Base-by-base conservation (phyloP, 108 stramenopile species). In the Fistulifera solaris region DNA sequence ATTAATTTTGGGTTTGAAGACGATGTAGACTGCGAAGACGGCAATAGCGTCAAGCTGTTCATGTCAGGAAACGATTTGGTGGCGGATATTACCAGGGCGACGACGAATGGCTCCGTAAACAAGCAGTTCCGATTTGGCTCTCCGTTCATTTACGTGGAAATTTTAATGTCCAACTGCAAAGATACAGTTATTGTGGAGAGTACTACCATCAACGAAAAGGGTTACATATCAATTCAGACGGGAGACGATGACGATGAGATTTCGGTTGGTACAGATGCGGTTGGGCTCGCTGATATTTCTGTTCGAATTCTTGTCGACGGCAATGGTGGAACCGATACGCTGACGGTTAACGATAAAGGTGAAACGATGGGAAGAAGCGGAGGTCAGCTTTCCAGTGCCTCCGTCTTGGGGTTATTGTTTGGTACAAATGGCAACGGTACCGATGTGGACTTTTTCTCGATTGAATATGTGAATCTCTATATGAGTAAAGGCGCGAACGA, bases 271-370 rank as follows among this genome's bases (percentile, higher is more conserved):
- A 48, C n/a, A n/a, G 26, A 35, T 13, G 17, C n/a, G 2, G 19
- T 18, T 6, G 21, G 27, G 0, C 25, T 27, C 25, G 42, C 38
- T 11, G 13, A 48, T 40, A 2, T n/a, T 42, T 17, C 5, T 11
- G 46, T 61, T 23, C 24, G 54, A 14, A 27, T 61, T n/a, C 25
- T 67, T 55, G 66, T 55, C 13, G 66, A 52, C n/a, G 59, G 59
- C 16, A 48, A 35, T 17, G 66, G 49, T 31, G 17, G 14, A 26
- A 24, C 21, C 1, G 65, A 68, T 44, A 57, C 49, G 7, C 19
- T 68, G 18, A 47, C 28, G 22, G 28, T 68, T 26, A 21, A 43
- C 6, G 12, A 57, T 25, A 26, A 39, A 25, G 14, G 12, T 1
- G 25, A 39, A 25, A 27, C n/a, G 12, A 12, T 22, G 27, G 40